Evolutionary conservation across 2,329 filamentous ascomycete genomes (phyloP), one percentile per base, ranked within the genome.

Genomic region (Xylariaceae sp.): DNA sequence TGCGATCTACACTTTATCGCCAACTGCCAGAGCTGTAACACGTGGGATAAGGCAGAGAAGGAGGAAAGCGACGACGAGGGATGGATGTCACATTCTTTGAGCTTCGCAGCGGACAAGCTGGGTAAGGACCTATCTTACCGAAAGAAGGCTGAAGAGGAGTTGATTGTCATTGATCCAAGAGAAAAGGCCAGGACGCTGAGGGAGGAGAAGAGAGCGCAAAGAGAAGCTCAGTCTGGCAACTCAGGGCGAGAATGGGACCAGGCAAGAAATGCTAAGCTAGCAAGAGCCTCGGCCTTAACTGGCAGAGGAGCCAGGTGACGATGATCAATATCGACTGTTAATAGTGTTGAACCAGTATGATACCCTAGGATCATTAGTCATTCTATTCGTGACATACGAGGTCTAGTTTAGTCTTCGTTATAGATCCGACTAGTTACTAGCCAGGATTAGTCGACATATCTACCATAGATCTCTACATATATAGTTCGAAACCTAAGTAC

Each of bases 1-100:
- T 99, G 95, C 70, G 95, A 98, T 71, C 77, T 99, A 37, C 95
- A 99, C 72, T 99, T 98, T 73, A 96, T 99, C 61, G 90, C 89
- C 47, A 90, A 96, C 67, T 99, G 95, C 73, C 91, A 96, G 70
- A 96, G 91, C 44, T 98, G 95, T 73, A 86, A 85, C 56, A 84
- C 88, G 0, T 96, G 93, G 91, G 89, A 96, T 67, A 82, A 87
- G 65, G 80, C 79, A 26, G 68, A 67, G 48, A 66, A 67, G 19
- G 66, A 67, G 44, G 84, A 87, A 2, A 82, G 80, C 63, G 83
- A 85, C 56, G 85, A 85, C 47, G 80, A 83, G 47, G 87, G 86
- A 7, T 98, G 93, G 93, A 90, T 97, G 86, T 85, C 85, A 3
- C 93, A 98, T 72, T 81, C 85, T 9, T 79, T 99, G 37, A 90